These are phyloP conservation scores for Fusarium pseudograminearum DNA, from an alignment of 2,329 filamentous ascomycete species.

Conservation along the genomic window DNA sequence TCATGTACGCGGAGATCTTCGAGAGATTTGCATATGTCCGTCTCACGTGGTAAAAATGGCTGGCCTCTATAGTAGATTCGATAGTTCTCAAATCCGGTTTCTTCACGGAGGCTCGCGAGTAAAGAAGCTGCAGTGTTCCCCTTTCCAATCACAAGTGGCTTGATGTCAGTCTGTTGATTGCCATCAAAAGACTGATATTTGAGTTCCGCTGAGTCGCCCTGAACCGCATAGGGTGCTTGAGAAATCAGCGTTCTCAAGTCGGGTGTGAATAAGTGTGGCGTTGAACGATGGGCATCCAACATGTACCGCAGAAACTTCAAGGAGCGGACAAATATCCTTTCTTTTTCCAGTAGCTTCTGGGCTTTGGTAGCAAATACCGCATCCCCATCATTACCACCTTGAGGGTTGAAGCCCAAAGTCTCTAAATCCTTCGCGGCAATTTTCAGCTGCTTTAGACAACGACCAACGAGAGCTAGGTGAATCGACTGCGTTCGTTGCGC, in stretches of 20 bases:
- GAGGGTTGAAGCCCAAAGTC: slow-evolving; percentile 57
- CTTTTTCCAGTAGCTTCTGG: slow-evolving; percentile 60
- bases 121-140: slow-evolving; percentile 78
- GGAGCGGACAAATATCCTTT: slow-evolving; percentile 75
- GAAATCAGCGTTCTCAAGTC: slow-evolving; percentile 67
- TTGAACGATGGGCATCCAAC: slow-evolving; percentile 72
- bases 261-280: slow-evolving; percentile 69
- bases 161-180: slow-evolving; percentile 68
- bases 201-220: slow-evolving; percentile 74
- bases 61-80: slow-evolving; percentile 77
- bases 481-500: slow-evolving; percentile 64
- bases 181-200: slow-evolving; percentile 81
- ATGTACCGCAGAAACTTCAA: slow-evolving; percentile 76
- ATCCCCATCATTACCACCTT: slow-evolving; percentile 62
- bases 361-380: slow-evolving; percentile 65
- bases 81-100: slow-evolving; percentile 82
- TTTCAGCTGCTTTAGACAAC: slow-evolving; percentile 78
- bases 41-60: slow-evolving; percentile 71
- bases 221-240: slow-evolving; percentile 63
- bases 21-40: slow-evolving; percentile 70
- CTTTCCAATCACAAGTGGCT: slow-evolving; percentile 73
- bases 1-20: slow-evolving; percentile 75
- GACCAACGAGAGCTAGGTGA: slow-evolving; percentile 77
- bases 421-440: slow-evolving; percentile 69
- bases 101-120: slow-evolving; percentile 72